Evolutionary conservation across 306 rosid species (phyloP), one percentile per base, ranked within the genome.

Genomic region (Malus orientalis): DNA sequence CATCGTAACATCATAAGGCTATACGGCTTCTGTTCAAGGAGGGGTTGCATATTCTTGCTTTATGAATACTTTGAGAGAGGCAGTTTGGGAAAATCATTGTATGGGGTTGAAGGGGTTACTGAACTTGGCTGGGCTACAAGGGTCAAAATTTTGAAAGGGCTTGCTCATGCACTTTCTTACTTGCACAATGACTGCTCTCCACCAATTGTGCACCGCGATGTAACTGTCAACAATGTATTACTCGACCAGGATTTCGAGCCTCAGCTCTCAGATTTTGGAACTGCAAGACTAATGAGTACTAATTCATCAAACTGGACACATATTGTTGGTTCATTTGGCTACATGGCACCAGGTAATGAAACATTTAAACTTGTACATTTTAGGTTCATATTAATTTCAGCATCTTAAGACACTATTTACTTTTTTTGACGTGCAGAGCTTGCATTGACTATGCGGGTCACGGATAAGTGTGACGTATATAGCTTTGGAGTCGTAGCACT

Each of bases 401-500:
- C 25, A 25, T 25, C 25, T 25, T 25, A 25, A 25, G 25, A 25
- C 23, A 23, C 23, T 25, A 0, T 25, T 25, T 88, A 0, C 11
- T 32, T 36, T 10, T 11, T 3, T 8, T 57, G 4, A 66, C 47
- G 4, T 79, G 85, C 80, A 90, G 90, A 90, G 74, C 78, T 90
- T 64, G 91, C 93, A 25, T 84, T 80, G 53, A 86, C 87, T 2
- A 82, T 84, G 90, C 76, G 49, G 12, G 80, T 91, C 3, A 88
- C 87, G 0, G 85, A 87, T 11, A 84, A 87, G 64, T 85, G 90
- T 40, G 93, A 91, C 11, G 91, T 91, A 23, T 88, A 91, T 47
- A 88, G 93, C n/a, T 85, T 87, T 63, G 91, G 91, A 12, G 96
- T 88, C 67, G 90, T 91, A 38, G 81, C 78, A 11, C 59, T 91